A percentile compares a stretch with the other conserved stretches of the same genome.
These are phyloP conservation scores for Tuber borchii DNA, from an alignment of 495 filamentous ascomycete genomes.

Conservation along the genomic window DNA sequence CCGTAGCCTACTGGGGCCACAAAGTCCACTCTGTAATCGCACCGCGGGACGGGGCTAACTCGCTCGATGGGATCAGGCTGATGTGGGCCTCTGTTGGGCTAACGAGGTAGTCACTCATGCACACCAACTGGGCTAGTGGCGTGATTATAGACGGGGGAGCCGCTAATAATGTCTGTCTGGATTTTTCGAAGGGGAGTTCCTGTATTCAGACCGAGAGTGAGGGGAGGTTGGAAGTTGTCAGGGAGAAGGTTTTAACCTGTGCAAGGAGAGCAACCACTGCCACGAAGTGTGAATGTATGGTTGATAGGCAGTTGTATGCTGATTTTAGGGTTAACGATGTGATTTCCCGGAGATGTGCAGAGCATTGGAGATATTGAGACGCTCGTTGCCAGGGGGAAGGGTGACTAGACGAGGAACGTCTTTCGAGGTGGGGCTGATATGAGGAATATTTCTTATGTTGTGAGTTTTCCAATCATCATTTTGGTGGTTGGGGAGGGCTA, in stretches of 20 bases:
- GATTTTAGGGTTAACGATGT: neutral
- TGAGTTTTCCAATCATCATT: neutral
- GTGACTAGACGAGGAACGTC: neutral
- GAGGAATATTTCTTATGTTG: neutral
- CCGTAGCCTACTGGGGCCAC: neutral
- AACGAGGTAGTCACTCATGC: slow-evolving; percentile 59
- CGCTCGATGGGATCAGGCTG: slow-evolving; percentile 56
- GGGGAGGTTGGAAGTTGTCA: slow-evolving; percentile 48
- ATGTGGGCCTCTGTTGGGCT: slow-evolving; percentile 59
- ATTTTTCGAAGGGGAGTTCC: slow-evolving; percentile 51
- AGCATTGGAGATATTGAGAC: neutral
- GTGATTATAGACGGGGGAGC: slow-evolving; percentile 56
- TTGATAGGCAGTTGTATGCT: neutral
- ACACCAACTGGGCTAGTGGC: slow-evolving; percentile 55
- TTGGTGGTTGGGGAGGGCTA: neutral
- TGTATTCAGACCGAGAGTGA: slow-evolving; percentile 50
- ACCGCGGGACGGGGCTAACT: slow-evolving; percentile 60
- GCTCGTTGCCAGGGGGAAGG: neutral
- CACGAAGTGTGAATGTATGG: slow-evolving; percentile 45
- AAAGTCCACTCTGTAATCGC: slow-evolving; percentile 54
- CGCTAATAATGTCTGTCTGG: slow-evolving; percentile 58
- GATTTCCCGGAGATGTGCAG: neutral
- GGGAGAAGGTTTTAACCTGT: slow-evolving; percentile 51
- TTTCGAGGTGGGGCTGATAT: neutral
- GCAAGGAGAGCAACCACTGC: slow-evolving; percentile 57